phyloP scores from a whole-genome alignment of 345 rosid species.

The Kernera saxatilis region DNA sequence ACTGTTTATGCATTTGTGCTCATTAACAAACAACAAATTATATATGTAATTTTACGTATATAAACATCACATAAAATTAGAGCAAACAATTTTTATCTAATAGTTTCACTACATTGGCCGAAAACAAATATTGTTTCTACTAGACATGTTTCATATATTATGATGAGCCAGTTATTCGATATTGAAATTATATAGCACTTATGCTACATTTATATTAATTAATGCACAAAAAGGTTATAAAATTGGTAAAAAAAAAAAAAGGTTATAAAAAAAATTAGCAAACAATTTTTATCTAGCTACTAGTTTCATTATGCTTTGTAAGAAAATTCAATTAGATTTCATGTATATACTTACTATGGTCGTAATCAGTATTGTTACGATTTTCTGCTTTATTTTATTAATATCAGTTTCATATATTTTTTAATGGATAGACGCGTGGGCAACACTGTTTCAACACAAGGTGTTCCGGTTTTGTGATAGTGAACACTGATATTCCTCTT shows the following conservation, averaged over 20 bases:
- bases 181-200: no score
- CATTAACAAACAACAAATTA: no score
- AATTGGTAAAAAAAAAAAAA: no score
- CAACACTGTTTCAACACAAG: slow-evolving; percentile 11
- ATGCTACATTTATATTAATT: no score
- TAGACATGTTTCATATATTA: not conserved
- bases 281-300: no score
- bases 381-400: not conserved
- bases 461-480: slow-evolving; percentile 7
- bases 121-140: not conserved
- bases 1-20: no score
- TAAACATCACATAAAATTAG: no score
- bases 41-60: no score
- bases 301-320: not conserved
- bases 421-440: not conserved
- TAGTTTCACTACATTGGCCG: not conserved
- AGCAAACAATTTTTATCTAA: not conserved
- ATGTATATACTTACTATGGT: no score
- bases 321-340: no score
- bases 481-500: not conserved
- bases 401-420: not conserved
- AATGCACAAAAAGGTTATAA: no score
- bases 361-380: not conserved
- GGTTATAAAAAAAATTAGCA: no score
- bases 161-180: not conserved